Conservation (phyloP, 179 eudicot genomes). For the Patellifolia procumbens region DNA sequence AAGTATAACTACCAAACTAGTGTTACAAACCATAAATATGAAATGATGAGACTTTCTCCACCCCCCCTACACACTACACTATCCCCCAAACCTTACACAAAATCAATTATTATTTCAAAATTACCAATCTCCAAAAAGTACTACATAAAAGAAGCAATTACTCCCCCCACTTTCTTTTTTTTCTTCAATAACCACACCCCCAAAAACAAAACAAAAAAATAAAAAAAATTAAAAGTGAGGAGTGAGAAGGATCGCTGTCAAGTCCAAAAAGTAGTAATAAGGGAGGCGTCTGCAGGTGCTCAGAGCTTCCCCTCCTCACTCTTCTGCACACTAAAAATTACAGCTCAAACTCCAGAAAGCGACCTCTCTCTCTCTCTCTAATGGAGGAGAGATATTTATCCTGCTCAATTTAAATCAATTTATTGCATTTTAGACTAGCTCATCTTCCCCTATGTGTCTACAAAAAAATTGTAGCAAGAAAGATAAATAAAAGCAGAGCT, state of each 20-base stretch:
- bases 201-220: not conserved
- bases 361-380: slow-evolving; percentile 25
- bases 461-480: too few species aligned
- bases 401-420: too few species aligned
- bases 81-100: not conserved
- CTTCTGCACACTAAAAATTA: slow-evolving; percentile 13
- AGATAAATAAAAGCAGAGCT: too few species aligned
- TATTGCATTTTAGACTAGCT: too few species aligned
- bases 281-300: slow-evolving; percentile 31
- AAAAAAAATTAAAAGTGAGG: not conserved
- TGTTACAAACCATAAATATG: slow-evolving; percentile 16
- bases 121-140: slow-evolving; percentile 18
- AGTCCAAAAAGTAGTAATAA: slow-evolving; percentile 34
- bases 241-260: slow-evolving; percentile 18
- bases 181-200: not conserved
- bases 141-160: slow-evolving; percentile 9
- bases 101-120: slow-evolving; percentile 7
- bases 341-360: slow-evolving; percentile 30
- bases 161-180: too few species aligned
- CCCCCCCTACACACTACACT: not conserved
- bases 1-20: slow-evolving; percentile 21
- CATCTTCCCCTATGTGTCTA: too few species aligned
- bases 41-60: not conserved
- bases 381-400: not conserved
- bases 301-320: slow-evolving; percentile 11